A percentile compares a stretch with the other conserved stretches of the same genome.
phyloP scores from a whole-genome alignment of 345 rosid genomes.

The Melaleuca alternifolia region DNA sequence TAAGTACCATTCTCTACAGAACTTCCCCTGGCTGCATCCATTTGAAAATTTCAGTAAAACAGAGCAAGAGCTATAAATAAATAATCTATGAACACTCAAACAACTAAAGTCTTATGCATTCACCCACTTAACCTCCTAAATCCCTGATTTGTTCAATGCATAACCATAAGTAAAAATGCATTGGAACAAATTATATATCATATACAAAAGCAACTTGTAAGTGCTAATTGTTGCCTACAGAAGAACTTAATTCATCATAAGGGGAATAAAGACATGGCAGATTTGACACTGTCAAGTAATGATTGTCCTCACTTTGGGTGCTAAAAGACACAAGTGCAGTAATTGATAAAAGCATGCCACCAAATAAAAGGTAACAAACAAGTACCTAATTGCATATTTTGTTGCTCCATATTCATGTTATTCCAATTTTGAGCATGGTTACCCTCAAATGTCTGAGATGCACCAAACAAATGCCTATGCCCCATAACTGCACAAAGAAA shows the following conservation, averaged over 20 bases:
- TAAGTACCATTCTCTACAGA: conserved; percentile 35
- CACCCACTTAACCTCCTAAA: neutral
- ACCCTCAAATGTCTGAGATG: conserved; percentile 42
- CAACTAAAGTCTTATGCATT: neutral
- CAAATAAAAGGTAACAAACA: neutral
- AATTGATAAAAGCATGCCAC: neutral
- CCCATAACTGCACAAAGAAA: conserved; percentile 31
- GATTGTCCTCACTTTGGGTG: neutral
- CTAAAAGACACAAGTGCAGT: neutral
- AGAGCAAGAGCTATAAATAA: neutral
- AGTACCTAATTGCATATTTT: conserved; percentile 33
- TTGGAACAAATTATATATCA: neutral
- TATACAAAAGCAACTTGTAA: neutral
- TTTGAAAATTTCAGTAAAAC: neutral
- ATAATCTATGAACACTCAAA: neutral
- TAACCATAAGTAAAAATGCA: neutral
- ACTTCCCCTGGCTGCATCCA: conserved; percentile 37
- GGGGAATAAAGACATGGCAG: neutral
- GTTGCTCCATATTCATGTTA: conserved; percentile 49
- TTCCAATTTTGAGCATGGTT: conserved; percentile 66
- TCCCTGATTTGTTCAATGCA: neutral
- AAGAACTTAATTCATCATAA: neutral
- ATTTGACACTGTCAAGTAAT: neutral
- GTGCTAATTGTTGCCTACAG: neutral
- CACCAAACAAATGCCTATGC: conserved; percentile 47